Base-by-base conservation (phyloP, 306 rosid genomes). In the Sesbania bispinosa region DNA sequence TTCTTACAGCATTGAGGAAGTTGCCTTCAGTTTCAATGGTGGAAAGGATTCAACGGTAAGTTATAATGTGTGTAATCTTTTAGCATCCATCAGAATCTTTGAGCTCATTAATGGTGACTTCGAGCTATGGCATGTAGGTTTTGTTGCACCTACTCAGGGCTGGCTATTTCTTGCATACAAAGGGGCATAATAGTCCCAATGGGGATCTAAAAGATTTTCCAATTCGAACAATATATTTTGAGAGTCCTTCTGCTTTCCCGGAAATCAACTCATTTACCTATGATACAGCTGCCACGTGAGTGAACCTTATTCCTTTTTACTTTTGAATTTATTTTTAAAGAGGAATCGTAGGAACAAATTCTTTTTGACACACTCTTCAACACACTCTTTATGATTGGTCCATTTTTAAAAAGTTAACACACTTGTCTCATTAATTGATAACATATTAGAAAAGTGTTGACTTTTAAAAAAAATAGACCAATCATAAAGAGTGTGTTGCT, bases 41-140 rank as follows among this genome's bases (percentile, higher is more conserved):
- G 98, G 98, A 78, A 93, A 93, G 84, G 98, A 93, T 86, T 90
- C 98, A 51, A 94, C 97, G 0, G 97, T 94, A 79, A 84, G 92
- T 87, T 79, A 73, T 16, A 39, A 59, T 67, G 39, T 62, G 18
- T 20, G 46, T 32, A 71, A 65, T 67, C 60, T 58, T 61, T 77
- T 41, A 54, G 66, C 73, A 19, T 30, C 26, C 36, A 59, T 77
- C 70, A 27, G 46, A 51, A 7, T 65, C 15, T 33, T 59, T 41
- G 69, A 24, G 64, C 63, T 58, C 58, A 26, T 58, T 79, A 69
- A 77, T 62, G 63, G 32, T 29, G 54, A 55, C 48, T 67, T 67
- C 35, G 45, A 72, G 67, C 46, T 71, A 79, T 78, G 72, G 61
- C 76, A 5, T 86, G 81, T 75, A 94, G 98, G 96, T 90, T 80